Evolutionary conservation across 1,284 basidiomycete species (phyloP), one percentile per base, ranked within the genome.

Genomic region (Boletus semigastroideus): DNA sequence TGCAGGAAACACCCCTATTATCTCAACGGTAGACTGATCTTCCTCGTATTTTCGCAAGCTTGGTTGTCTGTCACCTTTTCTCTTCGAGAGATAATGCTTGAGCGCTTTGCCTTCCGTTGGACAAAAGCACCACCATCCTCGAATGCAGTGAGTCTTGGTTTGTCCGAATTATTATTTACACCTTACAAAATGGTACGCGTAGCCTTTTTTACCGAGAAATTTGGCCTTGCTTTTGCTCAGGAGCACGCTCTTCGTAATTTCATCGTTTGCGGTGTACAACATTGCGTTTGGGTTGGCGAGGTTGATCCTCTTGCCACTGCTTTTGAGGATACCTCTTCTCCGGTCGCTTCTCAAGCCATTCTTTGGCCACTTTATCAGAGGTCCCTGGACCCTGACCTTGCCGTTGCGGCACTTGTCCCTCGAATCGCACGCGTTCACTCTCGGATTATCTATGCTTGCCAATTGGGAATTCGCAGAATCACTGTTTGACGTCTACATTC

Each of bases 1-100:
- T 22, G 41, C 56, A 88, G 86, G 61, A 86, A 84, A 64, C 83
- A 88, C 56, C 84, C 85, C 2, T 79, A 81, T 59, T 84, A 86
- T 63, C 71, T 89, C 38, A 87, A 87, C 51, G 84, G 84, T 1
- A 78, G 79, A 17, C 68, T 85, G 5, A 55, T 87, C 16, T 87
- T 84, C 61, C 61, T 87, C 4, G 43, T 82, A 17, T 58, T 78
- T 33, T 75, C 81, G 0, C 86, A 88, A 59, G 13, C 76, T 1
- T 69, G 69, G 38, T 59, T 77, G 3, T 78, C 80, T 0, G 43
- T 69, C 10, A 70, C 72, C 4, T 86, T 78, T 54, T 65, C 75
- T 3, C 59, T 82, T 17, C 76, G 86, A 19, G 80, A 78, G 42
- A 67, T 82, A 13, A 75, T 86, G 64, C 72, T 78, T 2, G 84